Conservation (phyloP, 306 rosid species). For the Medicago ruthenica region DNA sequence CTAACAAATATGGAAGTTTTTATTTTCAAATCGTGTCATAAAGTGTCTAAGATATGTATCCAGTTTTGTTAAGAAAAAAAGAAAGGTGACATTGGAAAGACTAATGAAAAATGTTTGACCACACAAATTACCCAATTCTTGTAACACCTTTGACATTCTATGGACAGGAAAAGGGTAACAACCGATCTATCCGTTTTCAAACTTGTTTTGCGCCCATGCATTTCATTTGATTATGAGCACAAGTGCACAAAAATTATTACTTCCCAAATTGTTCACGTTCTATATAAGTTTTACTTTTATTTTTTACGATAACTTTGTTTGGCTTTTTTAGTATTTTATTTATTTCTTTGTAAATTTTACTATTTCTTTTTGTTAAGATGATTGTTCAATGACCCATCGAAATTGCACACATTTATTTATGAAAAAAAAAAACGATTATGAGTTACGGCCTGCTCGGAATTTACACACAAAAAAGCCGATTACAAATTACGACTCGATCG, state of each 20-base stretch:
- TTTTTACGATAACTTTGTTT: no score
- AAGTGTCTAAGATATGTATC: neutral
- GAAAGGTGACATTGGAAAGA: neutral
- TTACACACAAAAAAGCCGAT: no score
- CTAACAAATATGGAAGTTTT: neutral
- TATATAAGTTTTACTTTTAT: no score
- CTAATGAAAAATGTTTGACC: conserved; percentile 1
- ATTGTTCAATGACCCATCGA: no score
- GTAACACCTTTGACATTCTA: conserved; percentile 32
- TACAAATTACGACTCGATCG: no score
- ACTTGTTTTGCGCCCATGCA: conserved; percentile 33
- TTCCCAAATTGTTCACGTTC: no score
- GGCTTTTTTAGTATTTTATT: no score
- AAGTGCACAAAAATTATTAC: neutral
- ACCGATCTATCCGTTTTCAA: conserved; percentile 38
- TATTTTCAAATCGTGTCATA: conserved; percentile 9
- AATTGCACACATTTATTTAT: no score
- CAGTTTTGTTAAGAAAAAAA: neutral
- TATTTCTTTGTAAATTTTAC: no score
- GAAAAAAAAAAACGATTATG: no score
- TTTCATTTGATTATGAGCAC: neutral
- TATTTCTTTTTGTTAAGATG: no score
- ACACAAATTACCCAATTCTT: conserved; percentile 22
- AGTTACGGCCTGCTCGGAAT: no score
- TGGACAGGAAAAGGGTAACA: conserved; percentile 1